Percentiles rank a stretch among this genome's conserved stretches.
Conservation (phyloP, 257 asterid genomes). For the Primulina tabacum region DNA sequence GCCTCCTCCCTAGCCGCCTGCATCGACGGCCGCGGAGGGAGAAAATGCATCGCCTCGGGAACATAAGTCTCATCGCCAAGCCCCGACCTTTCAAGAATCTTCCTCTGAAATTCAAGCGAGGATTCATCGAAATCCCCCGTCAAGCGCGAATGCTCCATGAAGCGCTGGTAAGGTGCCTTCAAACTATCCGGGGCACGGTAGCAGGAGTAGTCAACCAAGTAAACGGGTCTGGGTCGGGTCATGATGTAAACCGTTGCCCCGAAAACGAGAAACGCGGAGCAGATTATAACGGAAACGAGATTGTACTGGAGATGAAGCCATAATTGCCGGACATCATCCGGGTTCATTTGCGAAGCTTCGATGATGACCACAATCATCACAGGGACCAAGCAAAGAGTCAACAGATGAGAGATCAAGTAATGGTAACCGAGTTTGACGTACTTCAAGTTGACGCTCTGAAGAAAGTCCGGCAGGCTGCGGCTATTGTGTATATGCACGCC, state of each 20-base stretch:
- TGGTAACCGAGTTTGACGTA: conserved; percentile 67
- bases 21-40: conserved; percentile 55
- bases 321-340: conserved; percentile 41
- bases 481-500: conserved; percentile 40
- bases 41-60: conserved; percentile 49
- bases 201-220: conserved; percentile 54
- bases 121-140: conserved; percentile 46
- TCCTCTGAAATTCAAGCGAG: conserved; percentile 52
- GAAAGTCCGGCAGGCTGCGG: conserved; percentile 53
- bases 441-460: conserved; percentile 56
- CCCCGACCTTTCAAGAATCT: conserved; percentile 56
- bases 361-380: conserved; percentile 35
- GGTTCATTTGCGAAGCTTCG: conserved; percentile 46
- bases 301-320: conserved; percentile 53
- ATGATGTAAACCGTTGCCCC: conserved; percentile 57
- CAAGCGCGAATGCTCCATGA: conserved; percentile 42
- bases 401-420: conserved; percentile 53
- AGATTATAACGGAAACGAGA: conserved; percentile 45
- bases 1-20: conserved; percentile 61
- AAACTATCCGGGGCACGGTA: conserved; percentile 37
- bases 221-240: conserved; percentile 61
- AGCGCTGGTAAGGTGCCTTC: conserved; percentile 30
- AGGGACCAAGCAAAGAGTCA: conserved; percentile 53
- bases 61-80: conserved; percentile 60
- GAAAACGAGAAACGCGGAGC: conserved; percentile 44